Evolutionary conservation across 2,329 filamentous ascomycete genomes (phyloP), one percentile per base, ranked within the genome.

Genomic region (Fusarium incarnatum): DNA sequence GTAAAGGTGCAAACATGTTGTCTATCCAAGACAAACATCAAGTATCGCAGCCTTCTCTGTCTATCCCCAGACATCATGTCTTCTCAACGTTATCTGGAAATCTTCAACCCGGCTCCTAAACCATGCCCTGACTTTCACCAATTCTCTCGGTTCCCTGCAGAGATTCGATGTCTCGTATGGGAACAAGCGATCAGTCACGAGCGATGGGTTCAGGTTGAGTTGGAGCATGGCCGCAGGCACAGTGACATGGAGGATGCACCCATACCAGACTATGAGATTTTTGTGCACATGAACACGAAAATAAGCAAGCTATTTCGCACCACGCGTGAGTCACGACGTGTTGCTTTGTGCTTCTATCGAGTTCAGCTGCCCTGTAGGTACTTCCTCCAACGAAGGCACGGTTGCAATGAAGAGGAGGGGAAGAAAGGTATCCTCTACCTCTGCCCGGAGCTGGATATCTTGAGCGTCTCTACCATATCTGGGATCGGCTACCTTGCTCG

Each of bases 101-200:
- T 64, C 18, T 45, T 59, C 6, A 60, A 65, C 2, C 54, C 48
- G 2, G 15, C 15, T 18, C 25, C 15, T 12, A 12, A 18, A 2
- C 15, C 37, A 28, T 44, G 9, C 0, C 2, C 20, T 0, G 4
- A 52, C 1, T 65, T 66, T 25, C 48, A 18, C n/a, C 18, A 34
- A 4, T 64, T 66, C 40, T 11, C 34, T 8, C 2, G 6, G 0
- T 44, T 66, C 0, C 60, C 46, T 0, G 13, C 1, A 1, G 60
- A 66, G 1, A 15, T 60, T 6, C 48, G 44, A n/a, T 46, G 60
- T 16, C 49, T 66, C 22, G 13, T 65, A 13, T 66, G 63, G 54
- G 54, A 66, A 5, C 44, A 60, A 6, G n/a, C 8, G 10, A 23
- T 60, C 2, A 41, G 48, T 32, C 48, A 54, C 16, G 42, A 64